Base-by-base conservation (phyloP, 352 stramenopile genomes). In the Phytophthora ohioensis region DNA sequence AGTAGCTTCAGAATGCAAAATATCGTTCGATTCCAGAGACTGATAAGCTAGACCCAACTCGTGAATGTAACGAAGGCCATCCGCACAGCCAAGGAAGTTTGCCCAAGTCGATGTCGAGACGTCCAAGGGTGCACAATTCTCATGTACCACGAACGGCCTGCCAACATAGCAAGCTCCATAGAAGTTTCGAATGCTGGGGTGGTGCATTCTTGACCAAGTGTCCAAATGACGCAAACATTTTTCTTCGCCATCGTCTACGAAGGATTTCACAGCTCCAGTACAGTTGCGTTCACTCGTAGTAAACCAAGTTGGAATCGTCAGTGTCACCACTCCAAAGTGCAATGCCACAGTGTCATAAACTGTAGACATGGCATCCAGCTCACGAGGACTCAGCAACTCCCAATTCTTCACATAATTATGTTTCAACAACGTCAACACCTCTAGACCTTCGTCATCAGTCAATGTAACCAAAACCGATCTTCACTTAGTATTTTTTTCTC, bases 81-180 rank as follows among this genome's bases (percentile, higher is more conserved):
- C 36, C 8, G 61, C 51, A 4, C 38, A 69, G 10, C 52, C 52
- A 1, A 32, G 36, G 13, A 69, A 39, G 15, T 49, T 27, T 31
- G 41, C 49, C 49, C 39, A 58, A 15, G 52, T n/a, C n/a, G 34
- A 12, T 17, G 21, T 32, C 3, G 5, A n/a, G 10, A 17, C 21
- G 17, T 58, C 45, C 5, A n/a, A 35, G 10, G 35, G 15, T 5
- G 46, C 35, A 27, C 34, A 53, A 8, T 46, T 11, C 8, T 67
- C 59, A 52, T 60, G 51, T 12, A 67, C 61, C 15, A 48, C 32
- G 4, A 41, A 41, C 5, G 47, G 51, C 4, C 30, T 51, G 2
- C 67, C 67, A n/a, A 75, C 67, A 34, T 75, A 61, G 12, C 61
- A 70, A 9, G 67, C 67, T 32, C 60, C 60, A 7, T 71, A 75